These are phyloP conservation scores for Plantago elongata DNA, from an alignment of 257 asterid genomes.

Conservation along the genomic window DNA sequence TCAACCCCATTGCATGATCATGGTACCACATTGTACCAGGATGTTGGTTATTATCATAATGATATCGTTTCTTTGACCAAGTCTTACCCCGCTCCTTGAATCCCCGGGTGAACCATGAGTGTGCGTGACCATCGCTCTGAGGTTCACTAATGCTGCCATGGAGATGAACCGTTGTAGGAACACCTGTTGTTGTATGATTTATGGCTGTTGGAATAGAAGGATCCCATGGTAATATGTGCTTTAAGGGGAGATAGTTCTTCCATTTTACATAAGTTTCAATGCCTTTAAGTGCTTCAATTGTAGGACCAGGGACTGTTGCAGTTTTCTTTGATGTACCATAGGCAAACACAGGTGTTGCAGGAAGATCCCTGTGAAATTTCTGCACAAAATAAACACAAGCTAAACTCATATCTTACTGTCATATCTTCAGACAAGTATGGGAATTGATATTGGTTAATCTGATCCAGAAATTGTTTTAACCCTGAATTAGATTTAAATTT, in stretches of 20 bases:
- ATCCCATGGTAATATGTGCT: constrained; percentile 88
- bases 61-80: constrained; percentile 48
- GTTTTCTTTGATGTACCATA: constrained; percentile 44
- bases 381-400: too few relatives aligned
- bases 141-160: constrained; percentile 80
- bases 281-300: constrained; percentile 74
- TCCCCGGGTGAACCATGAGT: constrained; percentile 66
- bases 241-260: constrained; percentile 65
- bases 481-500: too few relatives aligned
- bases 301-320: constrained; percentile 86
- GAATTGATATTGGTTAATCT: too few relatives aligned
- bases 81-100: constrained; percentile 52
- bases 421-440: too few relatives aligned
- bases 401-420: too few relatives aligned
- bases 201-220: constrained; percentile 72
- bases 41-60: constrained; percentile 65
- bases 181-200: constrained; percentile 37
- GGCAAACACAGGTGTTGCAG: constrained; percentile 66
- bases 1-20: constrained; percentile 91
- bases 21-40: constrained; percentile 94
- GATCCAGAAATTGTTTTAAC: too few relatives aligned
- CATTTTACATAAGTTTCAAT: constrained; percentile 46
- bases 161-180: constrained; percentile 87
- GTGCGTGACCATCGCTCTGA: constrained; percentile 55
- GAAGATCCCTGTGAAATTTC: constrained; percentile 84